Percentiles rank a stretch among this genome's conserved stretches.
Conservation (phyloP, 2,329 filamentous ascomycete genomes). For the Nemania diffusa region DNA sequence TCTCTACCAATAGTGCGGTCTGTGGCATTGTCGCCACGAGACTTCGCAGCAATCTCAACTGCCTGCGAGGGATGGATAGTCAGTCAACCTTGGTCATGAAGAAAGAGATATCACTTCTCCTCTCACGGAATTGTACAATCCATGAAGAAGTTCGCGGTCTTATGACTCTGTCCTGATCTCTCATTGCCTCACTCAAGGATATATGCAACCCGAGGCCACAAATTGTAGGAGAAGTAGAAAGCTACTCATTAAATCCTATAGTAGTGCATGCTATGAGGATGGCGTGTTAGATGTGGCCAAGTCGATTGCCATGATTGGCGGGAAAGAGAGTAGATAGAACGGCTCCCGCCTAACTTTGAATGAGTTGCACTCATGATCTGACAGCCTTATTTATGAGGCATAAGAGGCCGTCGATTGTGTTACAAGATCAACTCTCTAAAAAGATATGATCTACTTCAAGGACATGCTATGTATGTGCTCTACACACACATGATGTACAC, state of each 20-base stretch:
- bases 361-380: too few species aligned
- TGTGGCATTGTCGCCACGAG: conserved; percentile 60
- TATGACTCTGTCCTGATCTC: not conserved
- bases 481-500: not conserved
- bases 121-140: not conserved
- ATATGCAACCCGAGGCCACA: not conserved
- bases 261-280: too few species aligned
- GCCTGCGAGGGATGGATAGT: conserved; percentile 36
- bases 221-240: not conserved
- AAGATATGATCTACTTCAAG: not conserved
- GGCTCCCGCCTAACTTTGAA: too few species aligned
- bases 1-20: conserved; percentile 58
- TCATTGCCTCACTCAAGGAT: not conserved
- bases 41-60: conserved; percentile 59
- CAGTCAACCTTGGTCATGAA: conserved; percentile 5
- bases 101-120: not conserved
- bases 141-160: not conserved
- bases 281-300: too few species aligned
- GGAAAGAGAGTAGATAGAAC: too few species aligned
- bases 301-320: too few species aligned
- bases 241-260: too few species aligned
- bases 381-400: too few species aligned
- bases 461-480: not conserved
- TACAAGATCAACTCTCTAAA: not conserved
- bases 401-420: not conserved